Evolutionary conservation across 164 flowering plant genomes (phyloP).

Genomic region (Tetracentron sinense): DNA sequence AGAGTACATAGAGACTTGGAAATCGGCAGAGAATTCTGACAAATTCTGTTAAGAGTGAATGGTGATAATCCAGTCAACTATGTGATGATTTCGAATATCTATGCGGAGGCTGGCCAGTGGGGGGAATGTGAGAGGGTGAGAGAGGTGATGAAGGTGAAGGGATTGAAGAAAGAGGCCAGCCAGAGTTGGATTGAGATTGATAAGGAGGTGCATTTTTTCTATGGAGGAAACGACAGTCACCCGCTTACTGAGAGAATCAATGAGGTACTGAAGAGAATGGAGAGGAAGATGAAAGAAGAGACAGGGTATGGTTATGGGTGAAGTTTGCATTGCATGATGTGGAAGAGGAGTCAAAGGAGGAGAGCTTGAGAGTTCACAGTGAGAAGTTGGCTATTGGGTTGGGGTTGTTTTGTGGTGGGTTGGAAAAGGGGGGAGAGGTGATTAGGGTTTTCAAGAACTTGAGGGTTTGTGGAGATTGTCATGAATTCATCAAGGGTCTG

Average conservation of each 20-base stretch:
- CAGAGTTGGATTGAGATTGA: conserved; percentile 77
- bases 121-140: conserved; percentile 50
- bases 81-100: conserved; percentile 71
- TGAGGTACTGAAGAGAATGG: conserved; percentile 44
- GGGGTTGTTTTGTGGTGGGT: conserved; percentile 43
- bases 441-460: conserved; percentile 68
- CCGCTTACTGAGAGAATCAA: conserved; percentile 44
- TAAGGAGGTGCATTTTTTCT: conserved; percentile 58
- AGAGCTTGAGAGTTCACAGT: conserved; percentile 67
- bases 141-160: conserved; percentile 43
- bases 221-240: conserved; percentile 62
- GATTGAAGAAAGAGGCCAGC: conserved; percentile 70
- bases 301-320: conserved; percentile 42
- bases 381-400: conserved; percentile 77
- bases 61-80: conserved; percentile 63
- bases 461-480: conserved; percentile 79
- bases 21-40: conserved; percentile 59
- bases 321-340: conserved; percentile 59
- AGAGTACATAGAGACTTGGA: conserved; percentile 62
- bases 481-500: conserved; percentile 66
- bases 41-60: conserved; percentile 54
- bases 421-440: conserved; percentile 30
- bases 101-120: conserved; percentile 67
- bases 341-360: conserved; percentile 68
- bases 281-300: conserved; percentile 59